Conservation (phyloP, 352 stramenopile genomes). For the Phytophthora tentaculata region DNA sequence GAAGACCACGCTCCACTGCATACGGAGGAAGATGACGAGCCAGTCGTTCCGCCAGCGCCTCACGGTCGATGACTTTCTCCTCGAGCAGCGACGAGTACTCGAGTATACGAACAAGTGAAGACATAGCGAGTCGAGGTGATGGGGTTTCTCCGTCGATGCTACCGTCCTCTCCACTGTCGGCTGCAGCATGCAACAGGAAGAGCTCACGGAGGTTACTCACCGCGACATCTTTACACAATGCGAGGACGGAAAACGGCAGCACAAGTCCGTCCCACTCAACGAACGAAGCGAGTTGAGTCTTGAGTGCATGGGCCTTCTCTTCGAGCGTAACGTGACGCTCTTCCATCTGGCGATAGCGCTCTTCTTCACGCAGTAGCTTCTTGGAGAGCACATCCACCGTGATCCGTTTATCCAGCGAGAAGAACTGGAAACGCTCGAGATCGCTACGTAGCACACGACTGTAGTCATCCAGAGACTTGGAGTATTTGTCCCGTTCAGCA, state of each 20-base stretch:
- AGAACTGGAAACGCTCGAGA: conserved; percentile 80
- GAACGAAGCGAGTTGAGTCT: conserved; percentile 55
- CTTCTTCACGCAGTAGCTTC: conserved; percentile 75
- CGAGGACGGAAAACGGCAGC: conserved; percentile 56
- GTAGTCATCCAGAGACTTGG: conserved; percentile 73
- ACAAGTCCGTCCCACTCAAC: conserved; percentile 58
- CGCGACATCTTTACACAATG: conserved; percentile 57
- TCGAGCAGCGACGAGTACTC: conserved; percentile 51
- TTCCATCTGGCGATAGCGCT: conserved; percentile 64
- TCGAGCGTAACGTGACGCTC: conserved; percentile 61
- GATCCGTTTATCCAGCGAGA: conserved; percentile 79
- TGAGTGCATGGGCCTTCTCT: conserved; percentile 51
- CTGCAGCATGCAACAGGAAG: conserved; percentile 52
- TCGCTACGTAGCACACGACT: conserved; percentile 74
- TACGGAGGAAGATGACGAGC: conserved; percentile 46
- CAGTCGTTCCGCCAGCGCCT: conserved; percentile 40
- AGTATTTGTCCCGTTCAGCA: conserved; percentile 67
- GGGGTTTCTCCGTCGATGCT: conserved; percentile 5
- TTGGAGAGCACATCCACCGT: conserved; percentile 80
- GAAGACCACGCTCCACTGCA: conserved; percentile 48
- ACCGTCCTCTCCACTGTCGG: conserved; percentile 9
- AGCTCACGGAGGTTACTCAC: conserved; percentile 57
- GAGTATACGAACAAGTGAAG: conserved; percentile 53
- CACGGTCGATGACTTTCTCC: conserved; percentile 41
- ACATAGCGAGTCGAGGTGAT: conserved; percentile 42